phyloP scores from a whole-genome alignment of 306 rosid species.

The Medicago ruthenica region DNA sequence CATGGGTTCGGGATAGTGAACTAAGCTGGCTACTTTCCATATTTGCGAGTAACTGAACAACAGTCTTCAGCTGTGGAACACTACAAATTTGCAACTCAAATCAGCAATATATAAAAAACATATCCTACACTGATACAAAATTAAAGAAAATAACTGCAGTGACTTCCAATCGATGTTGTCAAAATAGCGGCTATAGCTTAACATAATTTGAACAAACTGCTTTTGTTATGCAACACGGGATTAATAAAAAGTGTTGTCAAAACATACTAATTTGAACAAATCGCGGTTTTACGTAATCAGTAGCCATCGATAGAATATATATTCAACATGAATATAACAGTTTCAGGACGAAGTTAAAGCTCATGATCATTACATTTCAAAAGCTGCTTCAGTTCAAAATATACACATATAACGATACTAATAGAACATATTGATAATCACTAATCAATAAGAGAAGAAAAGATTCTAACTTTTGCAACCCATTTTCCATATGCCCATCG shows the following conservation, averaged over 20 bases:
- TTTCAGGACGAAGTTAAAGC: constrained; percentile 1
- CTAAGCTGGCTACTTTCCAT: constrained; percentile 86
- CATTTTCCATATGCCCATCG: constrained; percentile 85
- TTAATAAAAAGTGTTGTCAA: background rate
- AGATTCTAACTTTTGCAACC: constrained; percentile 69
- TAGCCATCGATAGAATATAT: constrained; percentile 15
- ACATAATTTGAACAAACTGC: background rate
- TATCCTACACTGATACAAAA: constrained; percentile 14
- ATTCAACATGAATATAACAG: constrained; percentile 21
- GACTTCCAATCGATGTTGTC: background rate
- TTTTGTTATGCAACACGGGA: background rate
- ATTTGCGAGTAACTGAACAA: constrained; percentile 73
- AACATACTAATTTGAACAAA: background rate
- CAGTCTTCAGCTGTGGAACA: constrained; percentile 77
- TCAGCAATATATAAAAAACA: constrained; percentile 39
- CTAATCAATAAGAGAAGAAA: constrained; percentile 17
- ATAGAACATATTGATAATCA: background rate
- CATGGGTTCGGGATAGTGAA: constrained; percentile 54
- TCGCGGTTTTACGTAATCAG: background rate
- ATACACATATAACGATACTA: background rate
- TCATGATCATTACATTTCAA: background rate
- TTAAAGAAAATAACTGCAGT: background rate
- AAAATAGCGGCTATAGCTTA: background rate
- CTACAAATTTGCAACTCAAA: constrained; percentile 50
- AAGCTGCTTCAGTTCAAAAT: constrained; percentile 11